Percentiles rank a stretch among this genome's conserved stretches.
Evolutionary conservation across 2,329 filamentous ascomycete genomes (phyloP).

Genomic region (Penicillium concentricum): DNA sequence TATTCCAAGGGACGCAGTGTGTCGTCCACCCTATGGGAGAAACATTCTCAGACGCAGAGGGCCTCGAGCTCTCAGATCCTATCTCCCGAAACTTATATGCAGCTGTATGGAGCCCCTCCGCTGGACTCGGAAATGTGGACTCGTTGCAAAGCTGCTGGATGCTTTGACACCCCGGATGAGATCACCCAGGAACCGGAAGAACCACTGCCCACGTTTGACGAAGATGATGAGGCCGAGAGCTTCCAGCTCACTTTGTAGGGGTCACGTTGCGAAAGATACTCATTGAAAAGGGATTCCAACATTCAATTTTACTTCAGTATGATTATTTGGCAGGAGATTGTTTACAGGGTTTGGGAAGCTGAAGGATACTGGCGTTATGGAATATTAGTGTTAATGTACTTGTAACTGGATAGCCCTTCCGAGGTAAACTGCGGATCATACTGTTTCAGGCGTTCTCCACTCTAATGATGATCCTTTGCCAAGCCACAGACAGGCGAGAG

Average conservation of each 20-base stretch:
- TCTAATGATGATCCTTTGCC: conserved; percentile 19
- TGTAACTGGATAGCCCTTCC: neutral
- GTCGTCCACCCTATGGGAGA: conserved; percentile 32
- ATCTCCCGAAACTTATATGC: conserved; percentile 44
- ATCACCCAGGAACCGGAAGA: conserved; percentile 27
- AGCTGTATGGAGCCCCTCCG: conserved; percentile 43
- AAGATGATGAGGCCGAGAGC: conserved; percentile 40
- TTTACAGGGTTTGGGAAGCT: conserved; percentile 1
- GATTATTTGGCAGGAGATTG: conserved; percentile 5
- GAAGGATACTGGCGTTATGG: conserved; percentile 17
- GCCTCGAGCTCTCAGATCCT: conserved; percentile 28
- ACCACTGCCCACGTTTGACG: conserved; percentile 32
- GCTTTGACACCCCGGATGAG: conserved; percentile 32
- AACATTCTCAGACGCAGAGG: conserved; percentile 21
- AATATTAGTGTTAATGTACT: conserved; percentile 5
- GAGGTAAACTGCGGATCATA: conserved; percentile 20
- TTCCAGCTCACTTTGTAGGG: conserved; percentile 42
- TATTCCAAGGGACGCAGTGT: conserved; percentile 71
- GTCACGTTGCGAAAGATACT: neutral
- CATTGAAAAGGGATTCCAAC: neutral
- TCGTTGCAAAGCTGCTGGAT: conserved; percentile 39
- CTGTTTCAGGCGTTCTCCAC: conserved; percentile 28
- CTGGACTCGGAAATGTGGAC: conserved; percentile 47
- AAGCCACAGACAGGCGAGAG: conserved; percentile 15
- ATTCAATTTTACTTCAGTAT: conserved; percentile 10